Evolutionary conservation across 2,329 filamentous ascomycete species (phyloP).

Genomic region (Fusarium tjaetaba): DNA sequence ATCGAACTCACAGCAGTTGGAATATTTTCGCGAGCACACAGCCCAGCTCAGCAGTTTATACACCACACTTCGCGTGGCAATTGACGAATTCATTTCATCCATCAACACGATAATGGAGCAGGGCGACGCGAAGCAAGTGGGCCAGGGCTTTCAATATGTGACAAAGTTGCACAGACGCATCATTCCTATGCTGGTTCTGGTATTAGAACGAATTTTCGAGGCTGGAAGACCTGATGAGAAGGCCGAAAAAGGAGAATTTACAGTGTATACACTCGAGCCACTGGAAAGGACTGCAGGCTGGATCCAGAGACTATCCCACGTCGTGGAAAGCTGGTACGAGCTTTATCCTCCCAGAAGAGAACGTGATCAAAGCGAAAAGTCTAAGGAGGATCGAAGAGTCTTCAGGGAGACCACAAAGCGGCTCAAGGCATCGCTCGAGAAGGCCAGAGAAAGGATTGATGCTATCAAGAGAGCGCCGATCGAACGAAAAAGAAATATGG

Average conservation of each 20-base stretch:
- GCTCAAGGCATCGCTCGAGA: conserved; percentile 2
- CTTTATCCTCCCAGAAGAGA: conserved; percentile 5
- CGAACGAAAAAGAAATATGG: neutral
- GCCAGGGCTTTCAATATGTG: neutral
- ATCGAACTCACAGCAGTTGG: conserved; percentile 18
- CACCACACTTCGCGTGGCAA: conserved; percentile 6
- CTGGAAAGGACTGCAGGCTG: conserved; percentile 29
- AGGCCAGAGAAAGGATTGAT: conserved; percentile 15
- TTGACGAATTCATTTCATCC: conserved; percentile 10
- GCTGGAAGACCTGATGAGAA: conserved; percentile 4
- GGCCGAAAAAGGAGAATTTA: conserved; percentile 30
- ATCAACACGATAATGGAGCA: conserved; percentile 7
- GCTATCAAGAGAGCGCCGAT: neutral
- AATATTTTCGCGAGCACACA: conserved; percentile 19
- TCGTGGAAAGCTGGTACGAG: conserved; percentile 17
- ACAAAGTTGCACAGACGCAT: conserved; percentile 28
- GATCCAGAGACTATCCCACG: conserved; percentile 23
- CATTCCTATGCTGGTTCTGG: conserved; percentile 42
- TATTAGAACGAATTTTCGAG: conserved; percentile 36
- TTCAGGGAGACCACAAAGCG: neutral
- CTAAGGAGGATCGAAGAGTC: conserved; percentile 1
- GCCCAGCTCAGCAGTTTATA: conserved; percentile 2
- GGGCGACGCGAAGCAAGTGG: neutral
- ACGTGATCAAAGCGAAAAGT: neutral
- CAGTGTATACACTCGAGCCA: conserved; percentile 21